A percentile compares a stretch with the other conserved stretches of the same genome.
Evolutionary conservation across 1,284 basidiomycete genomes (phyloP).

Genomic region (Farysia itapuensis): DNA sequence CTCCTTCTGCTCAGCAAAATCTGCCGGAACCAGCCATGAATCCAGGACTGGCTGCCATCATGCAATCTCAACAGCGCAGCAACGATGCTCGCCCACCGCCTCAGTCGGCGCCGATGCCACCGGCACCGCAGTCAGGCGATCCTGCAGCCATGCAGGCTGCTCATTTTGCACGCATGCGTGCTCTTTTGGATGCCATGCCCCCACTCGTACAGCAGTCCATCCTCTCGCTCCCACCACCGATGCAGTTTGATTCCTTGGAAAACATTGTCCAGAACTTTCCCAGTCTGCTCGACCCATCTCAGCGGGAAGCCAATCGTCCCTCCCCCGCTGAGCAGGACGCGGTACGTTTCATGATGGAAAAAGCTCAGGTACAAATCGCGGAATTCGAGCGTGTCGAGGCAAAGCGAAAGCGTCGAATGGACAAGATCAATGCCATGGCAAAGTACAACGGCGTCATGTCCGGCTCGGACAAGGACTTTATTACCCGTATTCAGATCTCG

Average conservation of each 20-base stretch:
- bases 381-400: slow-evolving; percentile 40
- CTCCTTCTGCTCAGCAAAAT: slow-evolving; percentile 1
- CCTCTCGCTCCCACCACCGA: slow-evolving; percentile 51
- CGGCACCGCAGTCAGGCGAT: slow-evolving; percentile 9
- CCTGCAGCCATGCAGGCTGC: slow-evolving; percentile 34
- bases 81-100: slow-evolving; percentile 4
- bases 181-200: slow-evolving; percentile 52
- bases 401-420: slow-evolving; percentile 42
- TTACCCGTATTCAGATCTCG: slow-evolving; percentile 97
- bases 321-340: slow-evolving; percentile 41
- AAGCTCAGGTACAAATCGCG: slow-evolving; percentile 40
- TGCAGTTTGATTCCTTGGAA: slow-evolving; percentile 56
- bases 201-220: slow-evolving; percentile 48
- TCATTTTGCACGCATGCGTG: slow-evolving; percentile 53
- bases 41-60: slow-evolving; percentile 13
- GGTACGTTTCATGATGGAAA: slow-evolving; percentile 41
- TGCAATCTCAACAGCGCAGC: slow-evolving; percentile 20
- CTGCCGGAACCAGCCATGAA: neutral
- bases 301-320: slow-evolving; percentile 17
- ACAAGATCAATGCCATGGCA: slow-evolving; percentile 67
- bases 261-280: slow-evolving; percentile 49
- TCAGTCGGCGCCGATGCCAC: slow-evolving; percentile 5
- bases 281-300: slow-evolving; percentile 35
- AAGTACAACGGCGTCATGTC: slow-evolving; percentile 98
- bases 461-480: slow-evolving; percentile 98